These are phyloP conservation scores for cucumber (Cucumis sativus) DNA, from an alignment of 306 rosid species.

Conservation along the genomic window DNA sequence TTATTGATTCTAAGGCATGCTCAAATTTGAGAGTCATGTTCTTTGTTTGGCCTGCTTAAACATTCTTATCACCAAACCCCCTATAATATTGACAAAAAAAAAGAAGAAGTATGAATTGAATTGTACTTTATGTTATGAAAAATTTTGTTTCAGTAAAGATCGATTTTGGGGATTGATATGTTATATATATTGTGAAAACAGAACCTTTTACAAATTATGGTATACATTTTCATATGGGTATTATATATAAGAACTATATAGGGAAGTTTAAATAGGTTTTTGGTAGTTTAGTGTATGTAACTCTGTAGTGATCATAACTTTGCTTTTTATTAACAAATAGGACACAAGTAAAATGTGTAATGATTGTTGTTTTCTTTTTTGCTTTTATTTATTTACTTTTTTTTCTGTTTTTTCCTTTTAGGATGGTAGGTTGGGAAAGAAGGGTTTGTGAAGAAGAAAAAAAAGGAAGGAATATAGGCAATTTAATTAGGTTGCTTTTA, in stretches of 20 bases:
- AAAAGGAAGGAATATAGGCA: neutral
- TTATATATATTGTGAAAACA: neutral
- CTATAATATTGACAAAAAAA: neutral
- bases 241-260: neutral
- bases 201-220: neutral
- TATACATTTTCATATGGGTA: neutral
- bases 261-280: neutral
- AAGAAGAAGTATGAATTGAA: neutral
- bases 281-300: neutral
- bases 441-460: neutral
- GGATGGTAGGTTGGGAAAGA: neutral
- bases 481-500: neutral
- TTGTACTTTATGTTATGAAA: neutral
- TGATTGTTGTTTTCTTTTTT: neutral
- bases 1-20: conserved; percentile 28
- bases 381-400: too few species aligned
- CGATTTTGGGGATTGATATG: neutral
- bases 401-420: too few species aligned
- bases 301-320: neutral
- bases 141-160: neutral
- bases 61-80: conserved; percentile 3
- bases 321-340: neutral
- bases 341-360: neutral
- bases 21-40: conserved; percentile 41
- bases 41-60: conserved; percentile 6